Percentiles rank a stretch among this genome's conserved stretches.
phyloP scores from a whole-genome alignment of 257 asterid species.

The Solanum neorickii region DNA sequence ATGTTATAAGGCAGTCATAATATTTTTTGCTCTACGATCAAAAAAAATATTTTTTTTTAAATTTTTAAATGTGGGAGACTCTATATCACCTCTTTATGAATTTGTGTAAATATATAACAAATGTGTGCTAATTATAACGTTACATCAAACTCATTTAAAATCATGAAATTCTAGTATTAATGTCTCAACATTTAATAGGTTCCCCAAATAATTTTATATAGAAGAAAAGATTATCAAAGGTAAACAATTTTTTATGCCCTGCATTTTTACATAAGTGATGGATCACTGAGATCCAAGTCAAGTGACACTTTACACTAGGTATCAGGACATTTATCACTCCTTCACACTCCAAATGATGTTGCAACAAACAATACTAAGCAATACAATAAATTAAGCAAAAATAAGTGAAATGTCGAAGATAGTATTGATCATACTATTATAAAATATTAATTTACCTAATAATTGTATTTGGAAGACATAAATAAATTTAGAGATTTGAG shows the following conservation, averaged over 20 bases:
- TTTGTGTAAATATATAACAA: no score
- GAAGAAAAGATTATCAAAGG: no score
- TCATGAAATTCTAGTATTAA: background rate
- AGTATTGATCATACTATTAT: background rate
- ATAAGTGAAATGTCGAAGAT: background rate
- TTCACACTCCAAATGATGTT: background rate
- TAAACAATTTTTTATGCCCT: no score
- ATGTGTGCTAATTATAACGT: no score
- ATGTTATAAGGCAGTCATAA: no score
- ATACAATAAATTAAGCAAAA: background rate
- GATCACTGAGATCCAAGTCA: background rate
- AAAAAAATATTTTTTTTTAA: accelerated
- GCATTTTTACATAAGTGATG: background rate
- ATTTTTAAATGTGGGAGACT: no score
- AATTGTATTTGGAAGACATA: background rate
- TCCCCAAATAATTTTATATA: no score
- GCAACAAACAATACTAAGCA: background rate
- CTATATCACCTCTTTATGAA: no score
- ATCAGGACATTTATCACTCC: background rate
- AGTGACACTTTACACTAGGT: background rate
- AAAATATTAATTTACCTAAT: background rate
- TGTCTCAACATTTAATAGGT: no score
- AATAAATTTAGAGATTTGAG: background rate
- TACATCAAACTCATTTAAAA: background rate
- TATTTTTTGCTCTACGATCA: no score